These are phyloP conservation scores for Corylus avellana DNA, from an alignment of 306 rosid genomes.

Conservation along the genomic window DNA sequence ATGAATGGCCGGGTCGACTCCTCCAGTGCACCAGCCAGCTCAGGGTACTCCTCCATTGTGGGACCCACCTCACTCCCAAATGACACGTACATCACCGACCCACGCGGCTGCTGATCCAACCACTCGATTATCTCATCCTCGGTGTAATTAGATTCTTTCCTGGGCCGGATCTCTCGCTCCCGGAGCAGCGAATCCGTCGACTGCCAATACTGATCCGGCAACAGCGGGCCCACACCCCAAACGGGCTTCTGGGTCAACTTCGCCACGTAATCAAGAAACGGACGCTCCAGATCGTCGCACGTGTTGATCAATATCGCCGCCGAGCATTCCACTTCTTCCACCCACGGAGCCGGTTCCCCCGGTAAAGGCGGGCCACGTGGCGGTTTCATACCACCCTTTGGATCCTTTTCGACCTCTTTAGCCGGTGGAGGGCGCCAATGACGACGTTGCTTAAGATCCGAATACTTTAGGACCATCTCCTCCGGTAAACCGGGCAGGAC, in stretches of 20 bases:
- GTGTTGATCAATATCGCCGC: slow-evolving; percentile 63
- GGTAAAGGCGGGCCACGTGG: slow-evolving; percentile 40
- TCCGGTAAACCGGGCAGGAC: slow-evolving; percentile 55
- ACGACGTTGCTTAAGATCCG: slow-evolving; percentile 39
- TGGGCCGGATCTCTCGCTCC: slow-evolving; percentile 39
- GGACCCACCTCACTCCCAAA: slow-evolving; percentile 69
- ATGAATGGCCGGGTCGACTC: slow-evolving; percentile 41
- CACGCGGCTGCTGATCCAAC: slow-evolving; percentile 52
- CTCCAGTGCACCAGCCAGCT: slow-evolving; percentile 48
- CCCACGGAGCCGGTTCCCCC: slow-evolving; percentile 46
- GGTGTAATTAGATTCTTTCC: slow-evolving; percentile 25
- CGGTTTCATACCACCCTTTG: background rate
- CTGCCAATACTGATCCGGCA: slow-evolving; percentile 64
- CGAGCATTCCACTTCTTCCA: slow-evolving; percentile 25
- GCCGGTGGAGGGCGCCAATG: slow-evolving; percentile 4
- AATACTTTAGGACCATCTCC: slow-evolving; percentile 43
- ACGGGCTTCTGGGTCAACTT: slow-evolving; percentile 39
- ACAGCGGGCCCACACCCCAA: slow-evolving; percentile 75
- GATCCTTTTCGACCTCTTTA: background rate
- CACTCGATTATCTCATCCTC: slow-evolving; percentile 60
- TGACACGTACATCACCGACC: slow-evolving; percentile 55
- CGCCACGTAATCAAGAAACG: slow-evolving; percentile 41
- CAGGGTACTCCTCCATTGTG: slow-evolving; percentile 34
- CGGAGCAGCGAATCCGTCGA: slow-evolving; percentile 36
- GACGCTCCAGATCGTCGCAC: slow-evolving; percentile 67